Evolutionary conservation across 306 rosid species (phyloP).

Genomic region (Pterocarpus santalinus): DNA sequence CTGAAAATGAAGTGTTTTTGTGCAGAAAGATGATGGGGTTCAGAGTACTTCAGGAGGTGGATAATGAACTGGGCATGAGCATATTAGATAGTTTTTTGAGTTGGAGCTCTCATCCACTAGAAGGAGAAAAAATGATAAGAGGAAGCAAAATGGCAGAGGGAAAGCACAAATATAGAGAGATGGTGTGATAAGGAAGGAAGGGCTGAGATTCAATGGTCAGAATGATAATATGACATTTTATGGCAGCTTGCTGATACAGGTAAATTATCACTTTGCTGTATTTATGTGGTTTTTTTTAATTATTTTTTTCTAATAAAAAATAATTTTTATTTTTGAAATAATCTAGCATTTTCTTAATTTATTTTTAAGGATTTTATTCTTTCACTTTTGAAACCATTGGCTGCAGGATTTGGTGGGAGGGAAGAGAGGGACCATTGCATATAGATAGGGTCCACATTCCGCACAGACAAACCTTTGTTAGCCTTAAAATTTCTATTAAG

Average conservation of each 20-base stretch:
- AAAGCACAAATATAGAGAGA: slow-evolving; percentile 50
- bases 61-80: slow-evolving; percentile 51
- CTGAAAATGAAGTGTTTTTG: background rate
- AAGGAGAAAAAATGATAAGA: slow-evolving; percentile 36
- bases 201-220: slow-evolving; percentile 89
- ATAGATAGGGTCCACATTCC: slow-evolving; percentile 5
- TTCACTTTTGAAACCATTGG: background rate
- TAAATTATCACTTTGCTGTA: slow-evolving; percentile 43
- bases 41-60: slow-evolving; percentile 50
- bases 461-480: background rate
- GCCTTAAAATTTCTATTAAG: background rate
- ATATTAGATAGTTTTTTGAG: slow-evolving; percentile 25
- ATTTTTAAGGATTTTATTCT: background rate
- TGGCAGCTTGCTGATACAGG: slow-evolving; percentile 42
- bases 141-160: slow-evolving; percentile 37
- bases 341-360: background rate
- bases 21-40: slow-evolving; percentile 24
- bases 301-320: background rate
- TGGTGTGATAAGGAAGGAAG: slow-evolving; percentile 95
- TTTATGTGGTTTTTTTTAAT: background rate
- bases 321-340: background rate
- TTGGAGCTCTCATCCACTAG: slow-evolving; percentile 43
- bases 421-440: slow-evolving; percentile 30
- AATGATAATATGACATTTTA: slow-evolving; percentile 58
- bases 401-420: slow-evolving; percentile 16